phyloP scores from a whole-genome alignment of 2,329 filamentous ascomycete species.

The Aspergillus costaricaensis region DNA sequence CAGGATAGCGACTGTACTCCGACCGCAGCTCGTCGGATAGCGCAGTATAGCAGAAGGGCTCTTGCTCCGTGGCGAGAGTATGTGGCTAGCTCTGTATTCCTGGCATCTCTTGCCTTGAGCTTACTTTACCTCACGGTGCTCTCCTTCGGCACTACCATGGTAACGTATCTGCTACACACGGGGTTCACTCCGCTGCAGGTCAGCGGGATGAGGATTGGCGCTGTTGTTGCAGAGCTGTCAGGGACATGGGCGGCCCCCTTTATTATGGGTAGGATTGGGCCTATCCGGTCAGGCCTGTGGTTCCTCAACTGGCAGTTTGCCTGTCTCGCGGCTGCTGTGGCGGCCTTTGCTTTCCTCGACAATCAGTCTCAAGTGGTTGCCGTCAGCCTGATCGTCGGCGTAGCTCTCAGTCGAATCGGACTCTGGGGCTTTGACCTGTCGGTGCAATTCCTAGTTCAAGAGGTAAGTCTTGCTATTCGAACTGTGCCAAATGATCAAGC shows the following conservation, averaged over 20 bases:
- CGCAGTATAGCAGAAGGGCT: conserved; percentile 19
- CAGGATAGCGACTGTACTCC: background rate
- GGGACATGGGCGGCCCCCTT: conserved; percentile 56
- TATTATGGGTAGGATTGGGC: conserved; percentile 55
- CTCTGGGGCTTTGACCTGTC: conserved; percentile 65
- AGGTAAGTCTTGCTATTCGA: conserved; percentile 42
- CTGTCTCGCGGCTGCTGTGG: conserved; percentile 52
- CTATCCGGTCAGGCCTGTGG: conserved; percentile 70
- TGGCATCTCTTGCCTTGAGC: conserved; percentile 53
- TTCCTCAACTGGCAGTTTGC: conserved; percentile 67
- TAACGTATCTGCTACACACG: conserved; percentile 56
- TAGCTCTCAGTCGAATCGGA: conserved; percentile 60
- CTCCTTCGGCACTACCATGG: conserved; percentile 57
- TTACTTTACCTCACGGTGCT: conserved; percentile 59
- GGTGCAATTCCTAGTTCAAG: conserved; percentile 62
- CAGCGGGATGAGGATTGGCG: conserved; percentile 49
- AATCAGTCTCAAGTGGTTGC: conserved; percentile 43
- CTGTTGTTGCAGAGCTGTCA: conserved; percentile 55
- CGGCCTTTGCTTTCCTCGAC: conserved; percentile 44
- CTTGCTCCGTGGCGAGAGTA: conserved; percentile 32
- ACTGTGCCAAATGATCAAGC: background rate
- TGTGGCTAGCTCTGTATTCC: conserved; percentile 33
- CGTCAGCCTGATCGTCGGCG: conserved; percentile 46
- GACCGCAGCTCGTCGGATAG: conserved; percentile 4
- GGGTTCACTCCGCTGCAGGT: conserved; percentile 53